These are phyloP conservation scores for Davidsoniella eucalypti DNA, from an alignment of 2,329 filamentous ascomycete genomes.

Conservation along the genomic window DNA sequence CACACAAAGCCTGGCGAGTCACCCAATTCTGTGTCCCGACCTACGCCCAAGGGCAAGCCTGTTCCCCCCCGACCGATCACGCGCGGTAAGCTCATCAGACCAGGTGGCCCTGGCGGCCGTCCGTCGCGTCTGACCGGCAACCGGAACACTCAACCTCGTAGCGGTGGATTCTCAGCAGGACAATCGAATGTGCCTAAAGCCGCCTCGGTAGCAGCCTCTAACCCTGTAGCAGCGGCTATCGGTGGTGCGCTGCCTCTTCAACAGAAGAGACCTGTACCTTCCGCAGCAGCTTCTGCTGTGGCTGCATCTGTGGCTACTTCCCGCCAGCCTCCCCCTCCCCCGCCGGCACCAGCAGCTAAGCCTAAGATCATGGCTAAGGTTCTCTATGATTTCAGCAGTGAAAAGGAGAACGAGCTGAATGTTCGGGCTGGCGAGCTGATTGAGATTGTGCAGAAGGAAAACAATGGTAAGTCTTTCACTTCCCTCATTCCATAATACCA, in stretches of 20 bases:
- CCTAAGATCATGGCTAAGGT: conserved; percentile 75
- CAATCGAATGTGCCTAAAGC: conserved; percentile 16
- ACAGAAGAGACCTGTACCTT: conserved; percentile 11
- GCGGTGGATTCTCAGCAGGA: conserved; percentile 21
- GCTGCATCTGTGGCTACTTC: conserved; percentile 10
- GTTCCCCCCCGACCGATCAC: conserved; percentile 82
- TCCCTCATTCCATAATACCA: neutral
- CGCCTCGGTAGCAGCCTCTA: conserved; percentile 12
- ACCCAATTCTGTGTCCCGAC: conserved; percentile 63
- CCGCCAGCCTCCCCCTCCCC: conserved; percentile 43
- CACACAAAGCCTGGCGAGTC: conserved; percentile 77
- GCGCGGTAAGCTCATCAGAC: conserved; percentile 79
- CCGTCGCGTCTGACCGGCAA: conserved; percentile 52
- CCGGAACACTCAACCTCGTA: conserved; percentile 28
- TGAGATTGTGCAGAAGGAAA: conserved; percentile 84
- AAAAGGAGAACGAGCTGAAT: conserved; percentile 70
- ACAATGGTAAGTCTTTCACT: conserved; percentile 57
- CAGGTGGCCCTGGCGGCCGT: conserved; percentile 68
- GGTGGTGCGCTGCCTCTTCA: conserved; percentile 5
- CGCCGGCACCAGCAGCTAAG: conserved; percentile 36
- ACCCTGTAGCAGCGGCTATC: conserved; percentile 11
- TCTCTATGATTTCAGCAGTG: conserved; percentile 78
- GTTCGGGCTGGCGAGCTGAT: conserved; percentile 67
- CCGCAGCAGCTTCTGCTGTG: conserved; percentile 11
- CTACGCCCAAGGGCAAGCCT: conserved; percentile 75